Base-by-base conservation (phyloP, 306 rosid species). In the Echinosophora koreensis region DNA sequence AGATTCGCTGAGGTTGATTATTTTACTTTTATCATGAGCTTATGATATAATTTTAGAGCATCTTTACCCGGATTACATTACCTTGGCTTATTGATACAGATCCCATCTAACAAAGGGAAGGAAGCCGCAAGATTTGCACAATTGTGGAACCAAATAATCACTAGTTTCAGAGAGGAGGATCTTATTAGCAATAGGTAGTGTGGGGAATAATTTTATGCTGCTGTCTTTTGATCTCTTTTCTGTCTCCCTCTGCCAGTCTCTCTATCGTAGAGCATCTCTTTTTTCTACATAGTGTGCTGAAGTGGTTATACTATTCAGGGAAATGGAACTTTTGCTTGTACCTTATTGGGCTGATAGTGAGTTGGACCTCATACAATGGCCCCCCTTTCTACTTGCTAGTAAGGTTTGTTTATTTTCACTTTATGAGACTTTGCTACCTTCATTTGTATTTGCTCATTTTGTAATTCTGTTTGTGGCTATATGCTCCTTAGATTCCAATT, bases 311-410 rank as follows among this genome's bases (percentile, higher is more conserved):
- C 47, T 80, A 57, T 73, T 73, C 85, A 96, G 99, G 91, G 99
- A 96, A 85, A 89, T 84, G 98, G 60, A 92, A 86, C 97, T 96
- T 82, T 87, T 96, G 87, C 98, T 96, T 78, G 99, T 96, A 66
- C 99, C 99, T 62, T 96, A 96, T 79, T 92, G 98, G 97, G 99
- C 99, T 41, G 97, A 96, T 82, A 92, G 91, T 64, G 91, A 90
- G 71, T 78, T 95, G 89, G 96, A 87, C 55, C 89, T 92, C 67
- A 87, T 84, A 67, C 99, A 89, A 69, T 96, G 99, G 99, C 99
- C 99, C 78, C 99, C 98, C 12, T 96, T 96, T 91, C 86, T 96
- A 74, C 99, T 96, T 83, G 99, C 99, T 61, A 96, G 99, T 93
- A 96, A 89, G 98, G 99, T 96, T 83, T 79, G 83, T 84, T 79